These are phyloP conservation scores for Evernia prunastri DNA, from an alignment of 495 filamentous ascomycete species.

Conservation along the genomic window DNA sequence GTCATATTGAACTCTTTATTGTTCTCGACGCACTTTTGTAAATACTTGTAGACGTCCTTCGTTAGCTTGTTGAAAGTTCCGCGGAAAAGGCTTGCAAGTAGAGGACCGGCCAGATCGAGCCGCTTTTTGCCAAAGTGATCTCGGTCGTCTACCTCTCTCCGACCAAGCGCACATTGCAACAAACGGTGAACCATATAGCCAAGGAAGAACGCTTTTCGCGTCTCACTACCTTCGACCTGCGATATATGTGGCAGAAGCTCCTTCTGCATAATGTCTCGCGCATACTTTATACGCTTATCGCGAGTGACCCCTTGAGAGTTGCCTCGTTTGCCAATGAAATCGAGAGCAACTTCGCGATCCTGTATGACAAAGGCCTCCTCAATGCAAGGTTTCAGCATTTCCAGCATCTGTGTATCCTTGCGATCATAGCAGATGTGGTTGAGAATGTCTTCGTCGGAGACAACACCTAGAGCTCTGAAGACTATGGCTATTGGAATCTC, in stretches of 20 bases:
- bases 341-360: conserved; percentile 88
- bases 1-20: conserved; percentile 82
- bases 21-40: conserved; percentile 84
- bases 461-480: conserved; percentile 90
- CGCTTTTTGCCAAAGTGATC: conserved; percentile 99
- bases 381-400: conserved; percentile 93
- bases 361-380: conserved; percentile 96
- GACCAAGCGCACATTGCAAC: conserved; percentile 82
- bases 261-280: conserved; percentile 90
- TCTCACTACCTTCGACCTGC: conserved; percentile 92
- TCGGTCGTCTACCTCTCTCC: conserved; percentile 88
- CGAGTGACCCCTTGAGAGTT: conserved; percentile 66
- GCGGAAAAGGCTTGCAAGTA: conserved; percentile 89
- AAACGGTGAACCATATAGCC: conserved; percentile 98
- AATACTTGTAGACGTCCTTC: conserved; percentile 79
- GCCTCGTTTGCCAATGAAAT: conserved; percentile 91
- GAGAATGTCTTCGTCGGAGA: conserved; percentile 95
- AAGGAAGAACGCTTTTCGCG: conserved; percentile 94
- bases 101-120: conserved; percentile 87
- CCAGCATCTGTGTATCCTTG: conserved; percentile 92
- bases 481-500: conserved; percentile 92
- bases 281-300: conserved; percentile 83
- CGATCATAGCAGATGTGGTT: conserved; percentile 96
- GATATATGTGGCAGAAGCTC: conserved; percentile 96
- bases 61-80: conserved; percentile 79